Conservation (phyloP, 495 filamentous ascomycete genomes). For the Cercophora newfieldiana region DNA sequence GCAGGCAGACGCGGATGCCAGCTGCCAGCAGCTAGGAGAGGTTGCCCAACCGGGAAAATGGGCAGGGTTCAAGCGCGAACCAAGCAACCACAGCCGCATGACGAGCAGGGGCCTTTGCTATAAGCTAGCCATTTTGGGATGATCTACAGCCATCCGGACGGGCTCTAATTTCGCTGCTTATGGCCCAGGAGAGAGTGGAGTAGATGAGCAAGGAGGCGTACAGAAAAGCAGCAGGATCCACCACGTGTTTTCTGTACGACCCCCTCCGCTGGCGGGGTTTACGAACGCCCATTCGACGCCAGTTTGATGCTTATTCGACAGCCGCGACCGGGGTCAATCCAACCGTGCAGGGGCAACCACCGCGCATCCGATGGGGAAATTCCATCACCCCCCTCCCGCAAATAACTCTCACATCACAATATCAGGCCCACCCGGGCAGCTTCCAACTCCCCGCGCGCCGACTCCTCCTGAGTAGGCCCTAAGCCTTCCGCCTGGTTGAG, state of each 20-base stretch:
- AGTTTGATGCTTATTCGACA: constrained; percentile 14
- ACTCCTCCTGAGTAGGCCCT: background rate
- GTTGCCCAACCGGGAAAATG: constrained; percentile 4
- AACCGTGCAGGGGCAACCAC: constrained; percentile 6
- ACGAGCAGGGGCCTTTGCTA: background rate
- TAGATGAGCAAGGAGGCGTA: background rate
- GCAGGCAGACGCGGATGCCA: background rate
- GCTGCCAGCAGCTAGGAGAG: background rate
- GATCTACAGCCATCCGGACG: constrained; percentile 12
- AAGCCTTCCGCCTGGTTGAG: background rate
- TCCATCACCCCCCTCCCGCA: constrained; percentile 21
- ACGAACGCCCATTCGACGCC: background rate
- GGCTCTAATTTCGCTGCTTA: constrained; percentile 14
- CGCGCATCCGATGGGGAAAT: constrained; percentile 36
- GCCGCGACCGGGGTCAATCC: constrained; percentile 8
- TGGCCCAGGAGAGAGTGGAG: background rate
- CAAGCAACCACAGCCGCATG: constrained; percentile 5
- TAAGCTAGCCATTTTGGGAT: constrained; percentile 9
- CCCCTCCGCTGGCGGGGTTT: background rate
- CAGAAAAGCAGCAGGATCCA: background rate
- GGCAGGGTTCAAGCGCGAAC: background rate
- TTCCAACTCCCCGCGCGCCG: background rate
- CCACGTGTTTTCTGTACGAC: constrained; percentile 3
- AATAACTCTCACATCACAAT: constrained; percentile 18
- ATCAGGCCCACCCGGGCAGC: constrained; percentile 1